A percentile compares a stretch with the other conserved stretches of the same genome.
Conservation (phyloP, 805 yeast genomes). For the Danielia reshetovae region DNA sequence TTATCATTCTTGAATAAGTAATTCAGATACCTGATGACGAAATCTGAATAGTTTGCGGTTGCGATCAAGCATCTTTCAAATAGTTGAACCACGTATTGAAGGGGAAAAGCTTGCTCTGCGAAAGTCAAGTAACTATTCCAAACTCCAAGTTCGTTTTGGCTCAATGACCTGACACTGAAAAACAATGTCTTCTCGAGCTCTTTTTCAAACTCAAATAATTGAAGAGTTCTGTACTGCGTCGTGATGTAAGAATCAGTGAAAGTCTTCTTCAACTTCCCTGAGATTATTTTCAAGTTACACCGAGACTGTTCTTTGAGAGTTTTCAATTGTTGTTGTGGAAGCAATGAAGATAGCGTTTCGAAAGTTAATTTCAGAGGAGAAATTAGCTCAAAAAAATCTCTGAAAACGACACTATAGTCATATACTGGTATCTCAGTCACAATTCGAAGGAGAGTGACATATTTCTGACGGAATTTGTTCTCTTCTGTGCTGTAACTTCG, state of each 20-base stretch:
- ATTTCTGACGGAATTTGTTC: constrained; percentile 28
- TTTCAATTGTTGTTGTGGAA: constrained; percentile 17
- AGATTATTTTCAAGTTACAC: constrained; percentile 25
- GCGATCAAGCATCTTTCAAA: constrained; percentile 49
- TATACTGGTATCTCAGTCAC: constrained; percentile 54
- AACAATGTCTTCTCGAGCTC: constrained; percentile 23
- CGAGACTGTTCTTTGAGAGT: constrained; percentile 9
- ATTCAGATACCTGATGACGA: constrained; percentile 51
- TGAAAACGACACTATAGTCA: constrained; percentile 47
- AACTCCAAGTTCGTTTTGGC: constrained; percentile 46
- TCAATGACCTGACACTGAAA: constrained; percentile 14
- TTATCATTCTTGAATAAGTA: constrained; percentile 28
- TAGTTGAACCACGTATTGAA: constrained; percentile 21
- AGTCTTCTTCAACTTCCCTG: constrained; percentile 40
- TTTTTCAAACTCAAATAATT: constrained; percentile 48
- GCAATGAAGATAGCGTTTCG: constrained; percentile 13
- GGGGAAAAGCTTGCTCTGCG: constrained; percentile 38
- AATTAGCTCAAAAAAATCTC: constrained; percentile 30
- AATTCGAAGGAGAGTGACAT: constrained; percentile 42
- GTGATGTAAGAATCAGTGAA: constrained; percentile 52
- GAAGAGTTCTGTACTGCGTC: constrained; percentile 50
- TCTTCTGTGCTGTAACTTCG: constrained; percentile 21
- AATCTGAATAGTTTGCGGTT: constrained; percentile 40
- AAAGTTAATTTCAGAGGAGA: constrained; percentile 18
- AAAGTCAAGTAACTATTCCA: constrained; percentile 60